Evolutionary conservation across 1,284 basidiomycete genomes (phyloP), one percentile per base, ranked within the genome.

Genomic region (Peniophora sp.): DNA sequence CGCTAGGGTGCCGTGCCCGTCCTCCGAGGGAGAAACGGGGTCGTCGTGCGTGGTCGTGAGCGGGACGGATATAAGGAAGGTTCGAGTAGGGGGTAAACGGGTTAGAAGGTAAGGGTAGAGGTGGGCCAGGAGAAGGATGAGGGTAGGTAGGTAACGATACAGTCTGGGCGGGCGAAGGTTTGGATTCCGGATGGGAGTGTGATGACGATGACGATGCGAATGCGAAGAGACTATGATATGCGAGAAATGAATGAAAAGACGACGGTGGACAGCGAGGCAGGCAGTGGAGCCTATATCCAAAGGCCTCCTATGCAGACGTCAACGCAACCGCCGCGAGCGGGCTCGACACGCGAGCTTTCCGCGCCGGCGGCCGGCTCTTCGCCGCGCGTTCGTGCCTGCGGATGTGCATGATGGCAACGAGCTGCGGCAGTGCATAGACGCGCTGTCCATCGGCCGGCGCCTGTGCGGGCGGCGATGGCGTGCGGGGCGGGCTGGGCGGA

Each of bases 351-450:
- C 23, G 18, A 15, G 22, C 43, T 15, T 22, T 15, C 11, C 18
- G 20, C 9, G 48, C 20, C n/a, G 36, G 23, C 6, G 48, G 41
- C 6, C 48, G 36, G 24, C 22, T 22, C 24, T 52, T 54, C 24
- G 48, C 49, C 9, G 52, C 39, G 45, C 66, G 67, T 27, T 66
- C 66, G 22, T 62, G 61, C 43, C 63, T 57, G 32, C 65, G 65
- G 53, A 68, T 55, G 15, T 60, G 65, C 42, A 68, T 61, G 8
- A 61, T 57, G 15, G 67, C 67, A 24, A 68, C 64, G 48, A 68
- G 61, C 48, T 67, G 64, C 23, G 65, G 58, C 51, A 66, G 60
- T 3, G 63, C 55, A 18, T 67, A 54, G 11, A 63, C 50, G 23
- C 58, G 58, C 45, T 52, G 47, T 15, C 47, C 45, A n/a, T 54